phyloP scores from a whole-genome alignment of 2,329 filamentous ascomycete genomes.

The Ustulina deusta region DNA sequence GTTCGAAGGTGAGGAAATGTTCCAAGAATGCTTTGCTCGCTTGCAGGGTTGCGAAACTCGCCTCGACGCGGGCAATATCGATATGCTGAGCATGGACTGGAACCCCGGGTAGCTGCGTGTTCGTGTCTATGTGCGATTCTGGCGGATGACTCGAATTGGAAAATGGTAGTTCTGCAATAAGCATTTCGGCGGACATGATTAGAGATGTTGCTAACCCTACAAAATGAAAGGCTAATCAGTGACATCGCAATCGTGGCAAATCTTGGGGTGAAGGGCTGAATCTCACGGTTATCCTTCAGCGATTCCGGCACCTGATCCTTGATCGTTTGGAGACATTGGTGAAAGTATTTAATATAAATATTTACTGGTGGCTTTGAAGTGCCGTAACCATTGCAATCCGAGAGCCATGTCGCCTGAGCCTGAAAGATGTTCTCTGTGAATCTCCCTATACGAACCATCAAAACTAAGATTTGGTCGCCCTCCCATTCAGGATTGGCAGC shows the following conservation, averaged over 20 bases:
- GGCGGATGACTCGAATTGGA: constrained; percentile 37
- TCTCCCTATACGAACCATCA: constrained; percentile 43
- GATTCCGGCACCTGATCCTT: constrained; percentile 43
- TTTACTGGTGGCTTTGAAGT: constrained; percentile 39
- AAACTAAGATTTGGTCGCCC: constrained; percentile 62
- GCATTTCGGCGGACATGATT: constrained; percentile 53
- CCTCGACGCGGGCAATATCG: constrained; percentile 41
- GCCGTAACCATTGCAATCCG: constrained; percentile 16
- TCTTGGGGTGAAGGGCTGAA: neutral
- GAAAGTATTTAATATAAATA: constrained; percentile 50
- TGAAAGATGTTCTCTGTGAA: constrained; percentile 46
- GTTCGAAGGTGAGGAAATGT: constrained; percentile 44
- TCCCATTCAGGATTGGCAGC: constrained; percentile 59
- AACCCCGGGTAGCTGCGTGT: neutral
- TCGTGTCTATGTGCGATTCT: constrained; percentile 16
- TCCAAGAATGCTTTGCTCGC: constrained; percentile 44
- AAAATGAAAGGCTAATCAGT: constrained; percentile 7
- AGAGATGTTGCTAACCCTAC: constrained; percentile 53
- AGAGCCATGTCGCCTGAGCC: constrained; percentile 26
- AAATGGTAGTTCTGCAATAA: constrained; percentile 55
- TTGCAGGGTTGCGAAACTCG: constrained; percentile 43
- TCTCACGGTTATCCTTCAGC: constrained; percentile 50
- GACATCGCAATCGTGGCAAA: neutral
- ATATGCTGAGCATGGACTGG: constrained; percentile 24
- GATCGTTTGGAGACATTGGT: constrained; percentile 45